These are phyloP conservation scores for Calonectria leucothoes DNA, from an alignment of 2,329 filamentous ascomycete genomes.

Conservation along the genomic window DNA sequence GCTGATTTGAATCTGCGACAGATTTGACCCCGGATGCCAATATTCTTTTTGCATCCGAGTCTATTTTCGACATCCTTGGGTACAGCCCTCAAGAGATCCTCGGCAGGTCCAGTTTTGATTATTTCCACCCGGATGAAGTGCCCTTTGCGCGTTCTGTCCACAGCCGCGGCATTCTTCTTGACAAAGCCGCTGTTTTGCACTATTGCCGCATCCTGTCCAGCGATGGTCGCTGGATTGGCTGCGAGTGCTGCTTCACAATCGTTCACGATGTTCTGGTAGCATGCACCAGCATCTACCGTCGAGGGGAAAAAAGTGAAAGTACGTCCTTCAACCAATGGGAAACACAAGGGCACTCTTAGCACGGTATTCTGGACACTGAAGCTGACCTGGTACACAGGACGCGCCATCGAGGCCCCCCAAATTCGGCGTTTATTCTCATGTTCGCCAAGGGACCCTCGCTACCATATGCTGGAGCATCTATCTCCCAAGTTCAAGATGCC, in stretches of 20 bases:
- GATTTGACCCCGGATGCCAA: constrained; percentile 81
- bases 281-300: constrained; percentile 82
- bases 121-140: constrained; percentile 85
- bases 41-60: constrained; percentile 86
- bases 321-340: constrained; percentile 51
- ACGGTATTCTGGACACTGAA: not conserved
- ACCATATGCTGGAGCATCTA: constrained; percentile 89
- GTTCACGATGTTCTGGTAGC: constrained; percentile 90
- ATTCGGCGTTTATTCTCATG: constrained; percentile 84
- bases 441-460: constrained; percentile 84
- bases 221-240: constrained; percentile 78
- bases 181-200: constrained; percentile 86
- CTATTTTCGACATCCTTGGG: constrained; percentile 84
- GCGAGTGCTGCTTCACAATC: constrained; percentile 90
- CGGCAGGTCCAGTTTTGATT: constrained; percentile 84
- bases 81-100: constrained; percentile 81
- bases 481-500: constrained; percentile 81
- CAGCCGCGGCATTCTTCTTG: constrained; percentile 77
- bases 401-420: constrained; percentile 81
- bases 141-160: constrained; percentile 80
- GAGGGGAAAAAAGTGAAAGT: constrained; percentile 79
- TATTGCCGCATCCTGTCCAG: constrained; percentile 80
- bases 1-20: constrained; percentile 47
- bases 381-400: constrained; percentile 61
- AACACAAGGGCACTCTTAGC: not conserved